Evolutionary conservation across 441 rosid species (phyloP).

Genomic region (Brassica hybrid): DNA sequence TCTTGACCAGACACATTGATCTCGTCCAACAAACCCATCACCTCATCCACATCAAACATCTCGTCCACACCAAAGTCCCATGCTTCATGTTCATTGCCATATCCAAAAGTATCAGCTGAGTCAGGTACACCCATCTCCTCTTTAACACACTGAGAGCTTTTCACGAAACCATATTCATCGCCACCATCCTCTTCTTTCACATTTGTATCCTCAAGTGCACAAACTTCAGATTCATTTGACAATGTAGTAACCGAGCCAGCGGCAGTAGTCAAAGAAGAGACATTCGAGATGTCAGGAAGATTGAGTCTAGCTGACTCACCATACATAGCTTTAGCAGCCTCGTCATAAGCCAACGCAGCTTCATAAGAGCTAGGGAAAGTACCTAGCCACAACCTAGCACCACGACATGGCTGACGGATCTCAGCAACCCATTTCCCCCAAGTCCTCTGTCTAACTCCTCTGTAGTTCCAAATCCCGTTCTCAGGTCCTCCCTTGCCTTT

Average conservation of each 20-base stretch:
- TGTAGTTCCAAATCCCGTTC: slow-evolving; percentile 53
- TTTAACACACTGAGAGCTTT: neutral
- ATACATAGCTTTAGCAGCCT: slow-evolving; percentile 75
- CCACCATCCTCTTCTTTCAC: slow-evolving; percentile 20
- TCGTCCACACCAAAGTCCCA: slow-evolving; percentile 47
- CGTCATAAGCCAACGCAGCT: slow-evolving; percentile 83
- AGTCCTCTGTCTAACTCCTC: slow-evolving; percentile 88
- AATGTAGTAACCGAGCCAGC: slow-evolving; percentile 42
- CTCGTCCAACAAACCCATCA: slow-evolving; percentile 43
- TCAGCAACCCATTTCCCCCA: slow-evolving; percentile 98
- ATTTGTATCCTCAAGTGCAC: slow-evolving; percentile 41
- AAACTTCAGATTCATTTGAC: slow-evolving; percentile 55
- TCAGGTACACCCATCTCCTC: neutral
- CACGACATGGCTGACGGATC: slow-evolving; percentile 77
- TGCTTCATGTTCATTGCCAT: slow-evolving; percentile 21
- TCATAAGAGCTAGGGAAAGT: slow-evolving; percentile 68
- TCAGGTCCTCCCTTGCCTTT: slow-evolving; percentile 93
- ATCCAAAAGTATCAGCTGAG: slow-evolving; percentile 13
- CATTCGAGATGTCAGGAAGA: slow-evolving; percentile 39
- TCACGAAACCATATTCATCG: slow-evolving; percentile 23
- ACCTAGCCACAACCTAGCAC: slow-evolving; percentile 80
- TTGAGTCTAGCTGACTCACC: slow-evolving; percentile 68
- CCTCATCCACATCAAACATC: slow-evolving; percentile 63
- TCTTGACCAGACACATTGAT: slow-evolving; percentile 31
- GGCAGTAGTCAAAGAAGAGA: slow-evolving; percentile 3